Conservation (phyloP, 2,329 filamentous ascomycete genomes). For the Neofusicoccum sp. region DNA sequence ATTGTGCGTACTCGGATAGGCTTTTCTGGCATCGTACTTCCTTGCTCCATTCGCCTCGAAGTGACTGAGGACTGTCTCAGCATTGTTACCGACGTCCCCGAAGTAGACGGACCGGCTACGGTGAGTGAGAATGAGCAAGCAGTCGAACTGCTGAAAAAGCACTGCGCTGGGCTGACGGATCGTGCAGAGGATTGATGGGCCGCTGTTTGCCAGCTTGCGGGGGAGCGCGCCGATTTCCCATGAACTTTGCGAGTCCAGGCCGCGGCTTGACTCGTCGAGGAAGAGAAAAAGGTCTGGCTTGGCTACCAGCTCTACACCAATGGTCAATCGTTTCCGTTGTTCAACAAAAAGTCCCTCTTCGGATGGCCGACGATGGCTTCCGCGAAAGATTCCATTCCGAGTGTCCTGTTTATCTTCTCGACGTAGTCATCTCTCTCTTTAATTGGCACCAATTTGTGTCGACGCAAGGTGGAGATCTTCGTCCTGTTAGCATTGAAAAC, state of each 20-base stretch:
- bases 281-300: conserved; percentile 64
- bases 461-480: conserved; percentile 40
- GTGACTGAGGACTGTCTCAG: conserved; percentile 41
- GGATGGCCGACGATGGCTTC: conserved; percentile 64
- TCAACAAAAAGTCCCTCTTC: conserved; percentile 63
- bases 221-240: conserved; percentile 64
- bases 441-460: conserved; percentile 53
- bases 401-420: conserved; percentile 63
- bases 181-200: conserved; percentile 47
- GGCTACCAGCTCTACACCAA: conserved; percentile 69
- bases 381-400: conserved; percentile 66
- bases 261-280: conserved; percentile 53
- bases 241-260: conserved; percentile 41
- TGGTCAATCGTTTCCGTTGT: conserved; percentile 68
- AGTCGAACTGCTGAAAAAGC: conserved; percentile 47
- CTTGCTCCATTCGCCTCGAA: conserved; percentile 65
- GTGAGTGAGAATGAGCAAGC: conserved; percentile 43
- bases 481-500: conserved; percentile 36
- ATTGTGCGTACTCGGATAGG: conserved; percentile 57
- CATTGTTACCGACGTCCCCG: conserved; percentile 46
- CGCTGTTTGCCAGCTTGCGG: conserved; percentile 55
- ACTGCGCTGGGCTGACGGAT: conserved; percentile 45
- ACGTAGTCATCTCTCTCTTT: conserved; percentile 62
- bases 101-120: conserved; percentile 40
- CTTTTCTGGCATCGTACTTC: conserved; percentile 63